Evolutionary conservation across 2,329 filamentous ascomycete genomes (phyloP).

Genomic region (Claviceps purpurea): DNA sequence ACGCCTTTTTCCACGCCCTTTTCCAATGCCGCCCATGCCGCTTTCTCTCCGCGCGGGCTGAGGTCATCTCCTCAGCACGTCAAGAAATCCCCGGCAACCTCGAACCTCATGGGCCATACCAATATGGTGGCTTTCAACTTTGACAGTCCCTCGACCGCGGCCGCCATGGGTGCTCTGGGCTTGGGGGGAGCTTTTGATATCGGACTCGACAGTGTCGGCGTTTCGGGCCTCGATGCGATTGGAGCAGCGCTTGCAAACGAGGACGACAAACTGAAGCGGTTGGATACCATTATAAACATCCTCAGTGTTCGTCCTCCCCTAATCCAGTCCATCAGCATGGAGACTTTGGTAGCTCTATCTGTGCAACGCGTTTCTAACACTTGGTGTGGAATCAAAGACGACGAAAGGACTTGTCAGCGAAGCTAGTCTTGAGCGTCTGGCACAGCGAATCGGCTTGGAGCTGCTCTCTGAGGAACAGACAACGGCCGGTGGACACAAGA

Average conservation of each 20-base stretch:
- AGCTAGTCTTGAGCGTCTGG: constrained; percentile 59
- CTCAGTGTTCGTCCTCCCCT: constrained; percentile 28
- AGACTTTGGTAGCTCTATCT: too few species aligned
- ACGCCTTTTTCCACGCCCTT: constrained; percentile 55
- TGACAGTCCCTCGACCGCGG: constrained; percentile 50
- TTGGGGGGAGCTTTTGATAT: constrained; percentile 39
- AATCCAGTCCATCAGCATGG: too few species aligned
- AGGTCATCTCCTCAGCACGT: constrained; percentile 51
- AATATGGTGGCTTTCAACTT: constrained; percentile 39
- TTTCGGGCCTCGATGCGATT: constrained; percentile 31
- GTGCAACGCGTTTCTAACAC: neutral
- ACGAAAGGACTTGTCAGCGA: constrained; percentile 56
- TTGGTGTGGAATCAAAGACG: constrained; percentile 14
- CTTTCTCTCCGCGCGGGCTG: constrained; percentile 44
- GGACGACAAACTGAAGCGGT: constrained; percentile 40
- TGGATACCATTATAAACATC: constrained; percentile 36
- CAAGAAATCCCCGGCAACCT: constrained; percentile 48
- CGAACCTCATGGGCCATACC: constrained; percentile 33
- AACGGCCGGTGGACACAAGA: constrained; percentile 32
- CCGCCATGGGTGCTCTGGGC: constrained; percentile 43
- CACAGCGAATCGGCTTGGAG: constrained; percentile 52
- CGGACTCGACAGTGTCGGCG: constrained; percentile 35
- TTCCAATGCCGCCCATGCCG: constrained; percentile 42
- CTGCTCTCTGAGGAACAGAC: constrained; percentile 43
- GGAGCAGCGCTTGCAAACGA: constrained; percentile 28